Evolutionary conservation across 306 rosid genomes (phyloP), one percentile per base, ranked within the genome.

Genomic region (Geum urbanum): DNA sequence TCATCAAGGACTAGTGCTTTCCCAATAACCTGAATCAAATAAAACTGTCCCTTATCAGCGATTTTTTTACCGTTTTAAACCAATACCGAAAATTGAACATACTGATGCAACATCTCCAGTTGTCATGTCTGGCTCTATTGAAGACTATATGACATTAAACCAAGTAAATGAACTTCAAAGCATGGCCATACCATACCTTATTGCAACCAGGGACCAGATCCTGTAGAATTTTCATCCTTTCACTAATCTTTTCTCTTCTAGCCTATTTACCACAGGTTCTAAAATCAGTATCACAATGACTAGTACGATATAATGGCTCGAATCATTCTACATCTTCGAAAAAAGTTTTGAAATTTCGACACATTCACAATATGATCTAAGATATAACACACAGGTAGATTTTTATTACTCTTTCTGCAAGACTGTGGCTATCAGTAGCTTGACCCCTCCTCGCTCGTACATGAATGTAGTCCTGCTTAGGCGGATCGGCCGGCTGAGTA

Each of bases 391-490:
- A 72, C 48, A 52, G 69, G 74, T n/a, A 63, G 67, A 75, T 27
- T 27, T 27, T 27, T 27, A 27, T 61, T 83, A 92, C 97, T 81
- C 97, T 89, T 83, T 91, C 97, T 19, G 97, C 97, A 57, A 91
- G 82, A 75, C 97, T 91, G 61, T 91, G 97, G 75, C 97, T 92
- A 74, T 92, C 97, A 53, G 97, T 92, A 43, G 97, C 97, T 86
- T 92, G 96, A 65, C 97, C 97, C 72, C 97, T 84, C 82, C 97
- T 87, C 0, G 97, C 97, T 78, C 97, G 85, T 3, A 92, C 97
- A 69, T 92, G 97, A 45, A 92, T 92, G 70, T 82, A 89, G 73
- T 92, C 98, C 81, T 81, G 92, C 89, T 89, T 92, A 22, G 91
- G 88, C 64, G 88, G 89, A 69, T 85, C 94, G 13, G 77, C 60